phyloP scores from a whole-genome alignment of 2,329 filamentous ascomycete species.

The Aspergillus tamarii region DNA sequence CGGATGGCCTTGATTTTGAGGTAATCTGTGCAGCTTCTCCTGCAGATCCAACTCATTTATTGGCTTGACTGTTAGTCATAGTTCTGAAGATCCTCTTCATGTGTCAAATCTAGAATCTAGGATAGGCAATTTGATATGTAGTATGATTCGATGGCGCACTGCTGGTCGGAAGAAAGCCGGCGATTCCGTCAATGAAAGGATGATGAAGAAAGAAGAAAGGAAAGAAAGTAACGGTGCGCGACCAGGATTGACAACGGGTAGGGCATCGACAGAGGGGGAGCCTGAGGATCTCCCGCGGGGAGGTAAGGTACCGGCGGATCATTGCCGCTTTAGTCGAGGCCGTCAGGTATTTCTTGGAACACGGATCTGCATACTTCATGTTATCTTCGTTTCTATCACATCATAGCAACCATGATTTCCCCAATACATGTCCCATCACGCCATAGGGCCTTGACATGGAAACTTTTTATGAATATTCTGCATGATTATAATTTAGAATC shows the following conservation, averaged over 20 bases:
- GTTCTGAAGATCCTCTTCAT: conserved; percentile 5
- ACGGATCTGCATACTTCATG: conserved; percentile 11
- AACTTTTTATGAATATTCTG: background rate
- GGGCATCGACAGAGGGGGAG: background rate
- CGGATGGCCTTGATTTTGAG: conserved; percentile 4
- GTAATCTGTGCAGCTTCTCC: background rate
- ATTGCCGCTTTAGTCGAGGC: background rate
- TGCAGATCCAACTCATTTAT: conserved; percentile 9
- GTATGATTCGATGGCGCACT: background rate
- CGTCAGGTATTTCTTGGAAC: conserved; percentile 11
- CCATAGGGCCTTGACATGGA: background rate
- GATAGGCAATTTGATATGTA: background rate
- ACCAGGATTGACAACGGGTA: conserved; percentile 9
- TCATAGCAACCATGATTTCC: background rate
- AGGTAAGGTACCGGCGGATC: conserved; percentile 1
- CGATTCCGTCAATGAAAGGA: background rate
- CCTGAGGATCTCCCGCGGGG: conserved; percentile 14
- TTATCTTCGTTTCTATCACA: conserved; percentile 9
- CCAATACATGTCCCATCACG: background rate
- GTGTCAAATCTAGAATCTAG: background rate
- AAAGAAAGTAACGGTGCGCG: background rate
- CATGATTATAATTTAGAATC: background rate
- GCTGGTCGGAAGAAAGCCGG: background rate
- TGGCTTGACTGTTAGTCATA: conserved; percentile 7
- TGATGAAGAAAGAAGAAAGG: background rate